Percentiles rank a stretch among this genome's conserved stretches.
Conservation (phyloP, 805 yeast species). For the Candida insectalens region DNA sequence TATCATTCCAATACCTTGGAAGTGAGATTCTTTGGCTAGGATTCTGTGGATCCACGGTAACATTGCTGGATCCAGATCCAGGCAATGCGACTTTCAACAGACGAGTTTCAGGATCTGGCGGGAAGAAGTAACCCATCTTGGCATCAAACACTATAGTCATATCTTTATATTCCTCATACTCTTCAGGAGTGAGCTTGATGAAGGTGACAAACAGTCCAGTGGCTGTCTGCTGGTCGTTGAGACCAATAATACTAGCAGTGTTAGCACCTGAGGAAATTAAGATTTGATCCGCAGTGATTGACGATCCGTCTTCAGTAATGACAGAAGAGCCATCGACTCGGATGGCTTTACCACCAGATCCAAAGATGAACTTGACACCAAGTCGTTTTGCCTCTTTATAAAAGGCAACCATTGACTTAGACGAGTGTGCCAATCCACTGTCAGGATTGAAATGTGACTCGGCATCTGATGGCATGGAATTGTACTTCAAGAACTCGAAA, state of each 20-base stretch:
- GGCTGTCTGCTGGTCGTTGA: slow-evolving; percentile 25
- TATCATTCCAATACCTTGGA: slow-evolving; percentile 26
- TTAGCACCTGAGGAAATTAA: slow-evolving; percentile 31
- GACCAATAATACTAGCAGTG: slow-evolving; percentile 26
- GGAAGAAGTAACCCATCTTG: slow-evolving; percentile 36
- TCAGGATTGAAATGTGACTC: slow-evolving; percentile 26
- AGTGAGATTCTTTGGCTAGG: slow-evolving; percentile 17
- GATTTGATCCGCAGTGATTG: slow-evolving; percentile 23
- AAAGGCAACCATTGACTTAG: slow-evolving; percentile 25
- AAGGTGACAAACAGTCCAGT: slow-evolving; percentile 31
- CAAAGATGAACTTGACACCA: slow-evolving; percentile 28
- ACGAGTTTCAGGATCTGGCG: slow-evolving; percentile 31
- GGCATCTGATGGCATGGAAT: slow-evolving; percentile 7
- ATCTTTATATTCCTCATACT: slow-evolving; percentile 22
- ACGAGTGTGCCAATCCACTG: slow-evolving; percentile 31
- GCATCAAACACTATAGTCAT: slow-evolving; percentile 35
- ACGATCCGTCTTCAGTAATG: slow-evolving; percentile 17
- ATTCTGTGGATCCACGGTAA: slow-evolving; percentile 9
- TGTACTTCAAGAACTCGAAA: slow-evolving; percentile 9
- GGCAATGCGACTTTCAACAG: slow-evolving; percentile 29
- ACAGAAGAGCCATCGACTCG: slow-evolving; percentile 12
- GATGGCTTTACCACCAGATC: slow-evolving; percentile 16
- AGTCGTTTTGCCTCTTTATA: slow-evolving; percentile 14
- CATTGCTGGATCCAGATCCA: slow-evolving; percentile 22
- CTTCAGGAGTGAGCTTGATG: slow-evolving; percentile 26